These are phyloP conservation scores for Auricularia heimuer DNA, from an alignment of 768 basidiomycete species.

Conservation along the genomic window DNA sequence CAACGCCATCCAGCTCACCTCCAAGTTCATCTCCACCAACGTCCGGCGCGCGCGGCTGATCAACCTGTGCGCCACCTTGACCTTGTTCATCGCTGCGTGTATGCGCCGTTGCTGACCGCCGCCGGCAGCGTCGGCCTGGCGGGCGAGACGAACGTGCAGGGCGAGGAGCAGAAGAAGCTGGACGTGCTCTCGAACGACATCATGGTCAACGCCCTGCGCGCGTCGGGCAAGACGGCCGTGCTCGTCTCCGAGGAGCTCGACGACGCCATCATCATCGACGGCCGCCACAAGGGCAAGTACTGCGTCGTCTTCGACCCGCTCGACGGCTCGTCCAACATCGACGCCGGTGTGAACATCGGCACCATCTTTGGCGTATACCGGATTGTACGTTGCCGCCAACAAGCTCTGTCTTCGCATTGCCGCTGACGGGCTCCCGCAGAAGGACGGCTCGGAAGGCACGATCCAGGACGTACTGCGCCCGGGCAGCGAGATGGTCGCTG, in stretches of 20 bases:
- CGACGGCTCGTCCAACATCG: slow-evolving; percentile 94
- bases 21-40: slow-evolving; percentile 96
- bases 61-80: slow-evolving; percentile 63
- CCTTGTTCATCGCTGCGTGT: slow-evolving; percentile 3
- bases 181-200: slow-evolving; percentile 98
- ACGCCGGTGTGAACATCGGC: slow-evolving; percentile 96
- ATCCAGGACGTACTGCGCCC: slow-evolving; percentile 85
- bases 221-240: slow-evolving; percentile 94
- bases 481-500: slow-evolving; percentile 94
- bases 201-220: slow-evolving; percentile 94
- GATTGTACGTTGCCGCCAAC: slow-evolving; percentile 45
- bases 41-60: slow-evolving; percentile 95
- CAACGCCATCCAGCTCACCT: slow-evolving; percentile 91
- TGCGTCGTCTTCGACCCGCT: slow-evolving; percentile 98
- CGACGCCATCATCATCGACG: slow-evolving; percentile 84
- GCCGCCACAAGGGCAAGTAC: slow-evolving; percentile 72
- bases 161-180: slow-evolving; percentile 99
- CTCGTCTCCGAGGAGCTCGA: slow-evolving; percentile 96
- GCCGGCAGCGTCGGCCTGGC: slow-evolving; percentile 82
- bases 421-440: slow-evolving; percentile 31
- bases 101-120: neutral
- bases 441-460: slow-evolving; percentile 65
- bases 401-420: neutral
- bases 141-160: slow-evolving; percentile 93
- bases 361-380: slow-evolving; percentile 97